Evolutionary conservation across 2,329 filamentous ascomycete species (phyloP).

Genomic region (Hymenoscyphus fructigenus): DNA sequence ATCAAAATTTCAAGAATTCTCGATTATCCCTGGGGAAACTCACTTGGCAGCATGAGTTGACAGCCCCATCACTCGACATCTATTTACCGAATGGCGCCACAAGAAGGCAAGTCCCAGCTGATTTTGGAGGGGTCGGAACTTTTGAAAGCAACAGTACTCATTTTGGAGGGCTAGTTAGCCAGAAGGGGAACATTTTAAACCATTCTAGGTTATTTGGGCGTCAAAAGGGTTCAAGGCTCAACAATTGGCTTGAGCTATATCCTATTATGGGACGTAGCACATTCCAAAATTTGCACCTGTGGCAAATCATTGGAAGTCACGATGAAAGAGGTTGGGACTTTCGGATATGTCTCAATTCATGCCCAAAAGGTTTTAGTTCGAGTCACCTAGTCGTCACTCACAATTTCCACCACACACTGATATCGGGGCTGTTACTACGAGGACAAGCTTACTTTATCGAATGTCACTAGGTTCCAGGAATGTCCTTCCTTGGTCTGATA

Average conservation of each 20-base stretch:
- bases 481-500: background rate
- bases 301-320: background rate
- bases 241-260: background rate
- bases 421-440: background rate
- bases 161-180: background rate
- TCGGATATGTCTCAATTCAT: background rate
- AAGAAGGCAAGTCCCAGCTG: background rate
- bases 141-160: background rate
- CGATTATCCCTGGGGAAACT: background rate
- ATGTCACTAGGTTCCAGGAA: too few relatives aligned
- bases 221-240: background rate
- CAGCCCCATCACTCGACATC: background rate
- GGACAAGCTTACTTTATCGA: background rate
- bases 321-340: background rate
- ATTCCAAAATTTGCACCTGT: background rate
- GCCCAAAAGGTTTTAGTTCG: background rate
- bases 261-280: background rate
- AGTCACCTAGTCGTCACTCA: background rate
- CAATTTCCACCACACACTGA: background rate
- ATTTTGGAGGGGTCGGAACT: background rate
- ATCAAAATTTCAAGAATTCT: background rate
- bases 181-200: background rate
- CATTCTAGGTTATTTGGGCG: background rate
- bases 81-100: background rate
- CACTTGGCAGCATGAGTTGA: background rate